phyloP scores from a whole-genome alignment of 345 rosid species.

The Populus alba region DNA sequence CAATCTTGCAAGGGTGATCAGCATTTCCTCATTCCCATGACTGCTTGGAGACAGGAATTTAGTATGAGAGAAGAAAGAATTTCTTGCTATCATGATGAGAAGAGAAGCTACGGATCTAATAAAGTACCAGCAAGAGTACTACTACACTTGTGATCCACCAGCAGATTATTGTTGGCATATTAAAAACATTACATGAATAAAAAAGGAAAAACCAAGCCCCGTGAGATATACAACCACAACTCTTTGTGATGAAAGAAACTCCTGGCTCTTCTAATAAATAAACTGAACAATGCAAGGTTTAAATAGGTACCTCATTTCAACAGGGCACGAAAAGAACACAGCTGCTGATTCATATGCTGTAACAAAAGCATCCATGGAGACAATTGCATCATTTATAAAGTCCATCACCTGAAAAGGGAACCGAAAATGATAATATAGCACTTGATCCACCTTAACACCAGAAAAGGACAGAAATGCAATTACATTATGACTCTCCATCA shows the following conservation, averaged over 20 bases:
- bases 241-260: not conserved
- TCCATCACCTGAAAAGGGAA: constrained; percentile 72
- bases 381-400: constrained; percentile 90
- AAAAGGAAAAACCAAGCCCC: not conserved
- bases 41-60: constrained; percentile 44
- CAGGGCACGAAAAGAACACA: constrained; percentile 58
- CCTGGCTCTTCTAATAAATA: not conserved
- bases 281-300: constrained; percentile 10
- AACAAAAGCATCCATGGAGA: constrained; percentile 79
- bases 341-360: constrained; percentile 69
- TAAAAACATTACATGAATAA: not conserved
- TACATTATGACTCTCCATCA: not conserved
- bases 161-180: not conserved
- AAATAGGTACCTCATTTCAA: constrained; percentile 64
- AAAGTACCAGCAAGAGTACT: not conserved
- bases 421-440: not conserved
- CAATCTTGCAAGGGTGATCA: constrained; percentile 57
- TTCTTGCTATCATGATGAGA: not conserved
- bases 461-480: not conserved
- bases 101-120: too few species aligned
- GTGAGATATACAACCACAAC: not conserved
- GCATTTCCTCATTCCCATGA: constrained; percentile 74
- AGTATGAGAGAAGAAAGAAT: constrained; percentile 13
- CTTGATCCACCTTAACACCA: constrained; percentile 1
- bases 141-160: not conserved